These are phyloP conservation scores for Coemansia aciculifera DNA, from an alignment of 192 early-diverging fungal species.

Conservation along the genomic window DNA sequence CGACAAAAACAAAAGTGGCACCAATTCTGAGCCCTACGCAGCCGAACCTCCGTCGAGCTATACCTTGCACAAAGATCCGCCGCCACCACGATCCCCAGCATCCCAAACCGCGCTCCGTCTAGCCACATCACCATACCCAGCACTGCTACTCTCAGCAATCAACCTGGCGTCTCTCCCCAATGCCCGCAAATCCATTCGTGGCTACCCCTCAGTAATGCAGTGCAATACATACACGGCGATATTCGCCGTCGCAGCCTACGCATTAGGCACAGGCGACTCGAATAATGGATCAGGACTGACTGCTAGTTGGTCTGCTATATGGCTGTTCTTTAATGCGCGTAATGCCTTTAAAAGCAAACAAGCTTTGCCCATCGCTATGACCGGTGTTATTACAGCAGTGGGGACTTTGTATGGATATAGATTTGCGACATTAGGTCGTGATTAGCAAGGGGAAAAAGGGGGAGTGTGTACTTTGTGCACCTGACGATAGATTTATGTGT, in stretches of 20 bases:
- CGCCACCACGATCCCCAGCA: background rate
- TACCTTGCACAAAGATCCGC: conserved; percentile 21
- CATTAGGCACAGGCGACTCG: conserved; percentile 34
- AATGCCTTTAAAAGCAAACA: conserved; percentile 25
- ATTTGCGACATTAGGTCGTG: conserved; percentile 23
- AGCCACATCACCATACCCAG: conserved; percentile 17
- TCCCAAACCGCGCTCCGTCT: background rate
- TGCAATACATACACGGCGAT: conserved; percentile 38
- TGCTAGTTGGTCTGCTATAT: conserved; percentile 42
- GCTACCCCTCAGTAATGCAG: conserved; percentile 45
- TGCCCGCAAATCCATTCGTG: conserved; percentile 17
- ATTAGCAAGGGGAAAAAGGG: background rate
- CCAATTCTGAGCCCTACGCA: background rate
- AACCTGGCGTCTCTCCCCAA: conserved; percentile 14
- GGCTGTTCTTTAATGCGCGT: conserved; percentile 52
- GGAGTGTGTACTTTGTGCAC: background rate
- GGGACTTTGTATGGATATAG: conserved; percentile 42
- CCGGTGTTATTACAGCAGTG: conserved; percentile 12
- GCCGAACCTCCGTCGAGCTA: conserved; percentile 40
- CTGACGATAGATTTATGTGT: background rate
- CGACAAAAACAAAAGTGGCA: background rate
- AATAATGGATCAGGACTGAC: conserved; percentile 42
- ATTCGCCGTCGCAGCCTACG: conserved; percentile 37
- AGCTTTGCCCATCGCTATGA: conserved; percentile 27
- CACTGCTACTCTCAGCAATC: conserved; percentile 25